Evolutionary conservation across 441 rosid genomes (phyloP), one percentile per base, ranked within the genome.

Genomic region (Adansonia gregorii): DNA sequence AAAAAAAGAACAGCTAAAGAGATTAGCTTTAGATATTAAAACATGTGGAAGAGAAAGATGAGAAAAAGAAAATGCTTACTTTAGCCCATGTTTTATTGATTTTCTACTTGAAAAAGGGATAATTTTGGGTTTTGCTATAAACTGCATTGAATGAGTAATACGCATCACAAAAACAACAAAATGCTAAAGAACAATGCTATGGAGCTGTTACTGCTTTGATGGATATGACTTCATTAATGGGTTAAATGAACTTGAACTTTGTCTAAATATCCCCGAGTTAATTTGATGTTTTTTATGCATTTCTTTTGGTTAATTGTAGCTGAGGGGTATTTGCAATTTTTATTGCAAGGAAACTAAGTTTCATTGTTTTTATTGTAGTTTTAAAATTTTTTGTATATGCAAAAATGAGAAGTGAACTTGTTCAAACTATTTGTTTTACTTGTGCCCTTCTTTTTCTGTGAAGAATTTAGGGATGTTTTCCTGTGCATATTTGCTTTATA

Each of bases 161-260:
- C 48, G 8, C 31, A 46, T 67, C 35, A 11, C 4, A 46, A 46
- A 20, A 46, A 39, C 17, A 46, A 20, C 11, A 46, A 11, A 12
- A 12, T 12, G 55, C 39, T 22, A 4, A 45, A 67, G 54, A 48
- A 46, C 72, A 46, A 67, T 20, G 72, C 14, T 19, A 46, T 54
- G 52, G 61, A n/a, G 14, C 41, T 27, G 46, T 20, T 70, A 15
- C 14, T 70, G 22, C 74, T 31, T 71, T 24, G 74, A 71, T 71
- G 74, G 43, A 31, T 71, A n/a, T 51, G 46, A 24, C 60, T 51
- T 70, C 61, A 52, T 31, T 52, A 51, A 58, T 52, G 24, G 6
- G 15, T 17, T 35, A 6, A 35, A 17, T 54, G 46, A 31, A 52
- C n/a, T 52, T 54, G 74, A 19, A n/a, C 2, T 71, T 54, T n/a